Evolutionary conservation across 768 basidiomycete species (phyloP), one percentile per base, ranked within the genome.

Genomic region (Leccinellum albellum): DNA sequence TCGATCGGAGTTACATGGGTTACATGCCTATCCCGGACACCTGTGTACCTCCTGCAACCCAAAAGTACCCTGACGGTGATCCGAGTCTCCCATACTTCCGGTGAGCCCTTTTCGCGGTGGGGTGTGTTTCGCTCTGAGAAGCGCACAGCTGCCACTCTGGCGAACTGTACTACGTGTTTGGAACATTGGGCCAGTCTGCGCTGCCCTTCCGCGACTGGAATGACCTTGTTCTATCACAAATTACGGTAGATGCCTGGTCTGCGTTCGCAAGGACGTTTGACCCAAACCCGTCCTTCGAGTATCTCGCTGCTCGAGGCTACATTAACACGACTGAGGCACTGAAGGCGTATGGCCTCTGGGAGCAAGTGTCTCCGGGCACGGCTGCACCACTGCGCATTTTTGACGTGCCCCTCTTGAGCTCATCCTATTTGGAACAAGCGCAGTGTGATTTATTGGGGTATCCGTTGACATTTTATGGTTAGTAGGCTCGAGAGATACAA

Each of bases 81-180:
- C 74, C 79, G 4, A 74, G 68, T 20, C 62, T 76, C 20, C 79
- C 79, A 21, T 80, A 80, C 56, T 82, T 78, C 70, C 73, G 78
- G 77, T 50, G 14, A 49, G 46, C 23, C 7, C 21, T 10, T 29
- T 24, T 2, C n/a, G 2, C 9, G 10, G 31, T 21, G 28, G 24
- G 9, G 6, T 6, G 20, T 35, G 21, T 15, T 14, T 31, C 14
- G 33, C 26, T 51, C 6, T n/a, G 5, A 23, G 8, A 40, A 20
- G 3, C 10, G 1, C 12, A 3, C 26, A 59, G 58, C 24, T 70
- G 74, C 55, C 71, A 73, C 56, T 72, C 67, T 20, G 72, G 71
- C 21, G 67, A 72, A 42, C 62, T 71, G 29, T 71, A 61, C 61
- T 74, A 69, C 62, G 58, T 62, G 52, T 74, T 72, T 54, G 74